phyloP scores from a whole-genome alignment of 805 yeast genomes.

The Metschnikowia arizonensis region DNA sequence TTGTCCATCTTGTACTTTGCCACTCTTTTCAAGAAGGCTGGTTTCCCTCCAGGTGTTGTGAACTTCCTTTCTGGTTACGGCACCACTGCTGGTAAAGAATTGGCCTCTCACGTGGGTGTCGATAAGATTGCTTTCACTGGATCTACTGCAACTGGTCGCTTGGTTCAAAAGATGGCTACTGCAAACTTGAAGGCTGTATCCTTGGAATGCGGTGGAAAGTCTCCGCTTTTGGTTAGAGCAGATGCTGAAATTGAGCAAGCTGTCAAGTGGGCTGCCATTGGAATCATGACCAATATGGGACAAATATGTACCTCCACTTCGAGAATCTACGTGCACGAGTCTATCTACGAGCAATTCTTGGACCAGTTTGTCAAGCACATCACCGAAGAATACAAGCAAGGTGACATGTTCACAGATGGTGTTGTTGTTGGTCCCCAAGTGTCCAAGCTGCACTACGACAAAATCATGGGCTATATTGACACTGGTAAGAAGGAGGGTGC shows the following conservation, averaged over 20 bases:
- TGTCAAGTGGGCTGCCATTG: slow-evolving; percentile 63
- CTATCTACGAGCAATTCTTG: slow-evolving; percentile 52
- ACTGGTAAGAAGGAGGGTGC: slow-evolving; percentile 46
- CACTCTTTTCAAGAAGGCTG: slow-evolving; percentile 54
- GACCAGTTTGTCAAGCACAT: slow-evolving; percentile 43
- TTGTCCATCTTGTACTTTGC: slow-evolving; percentile 63
- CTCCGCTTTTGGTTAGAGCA: slow-evolving; percentile 57
- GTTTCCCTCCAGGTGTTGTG: slow-evolving; percentile 73
- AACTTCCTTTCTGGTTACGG: slow-evolving; percentile 73
- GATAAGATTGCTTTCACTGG: slow-evolving; percentile 65
- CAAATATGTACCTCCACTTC: slow-evolving; percentile 69
- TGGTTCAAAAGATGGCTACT: slow-evolving; percentile 60
- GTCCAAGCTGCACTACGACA: slow-evolving; percentile 52
- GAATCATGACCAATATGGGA: slow-evolving; percentile 62
- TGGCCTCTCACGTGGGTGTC: slow-evolving; percentile 56
- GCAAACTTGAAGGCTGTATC: slow-evolving; percentile 59
- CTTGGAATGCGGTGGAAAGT: slow-evolving; percentile 71
- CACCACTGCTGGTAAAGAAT: slow-evolving; percentile 60
- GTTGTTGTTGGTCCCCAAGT: slow-evolving; percentile 62
- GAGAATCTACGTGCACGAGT: slow-evolving; percentile 55
- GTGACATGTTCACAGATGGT: slow-evolving; percentile 46
- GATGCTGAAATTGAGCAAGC: slow-evolving; percentile 66
- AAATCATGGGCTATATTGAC: slow-evolving; percentile 42
- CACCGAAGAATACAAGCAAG: slow-evolving; percentile 48
- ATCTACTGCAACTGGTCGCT: slow-evolving; percentile 62